Base-by-base conservation (phyloP, 441 rosid species). In the Gossypium schwendimanii region DNA sequence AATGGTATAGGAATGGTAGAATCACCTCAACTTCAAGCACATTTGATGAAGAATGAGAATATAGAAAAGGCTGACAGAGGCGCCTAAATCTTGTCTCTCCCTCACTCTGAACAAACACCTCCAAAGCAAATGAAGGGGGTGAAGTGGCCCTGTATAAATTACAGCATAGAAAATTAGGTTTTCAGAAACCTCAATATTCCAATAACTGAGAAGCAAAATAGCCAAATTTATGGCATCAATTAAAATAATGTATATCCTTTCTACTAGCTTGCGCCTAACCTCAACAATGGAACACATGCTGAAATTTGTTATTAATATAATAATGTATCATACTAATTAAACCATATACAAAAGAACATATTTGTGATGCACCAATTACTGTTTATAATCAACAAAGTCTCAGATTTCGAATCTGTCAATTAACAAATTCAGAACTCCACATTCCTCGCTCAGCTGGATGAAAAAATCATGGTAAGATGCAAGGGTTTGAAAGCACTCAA, bases 61-160 rank as follows among this genome's bases (percentile, higher is more conserved):
- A 95, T 57, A 95, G 85, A 79, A 95, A 93, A 20, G 99, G 97
- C 71, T 92, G 97, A 81, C 98, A 95, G 33, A 95, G 96, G 79
- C 99, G 96, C 84, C 96, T 89, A 79, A 95, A 95, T 77, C 92
- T 88, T 60, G 97, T 87, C 85, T 95, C 97, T 58, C 96, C 96
- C 82, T 88, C 97, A 53, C 97, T 88, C 73, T 89, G 91, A 73
- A 93, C 99, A 77, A 95, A 95, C 15, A 91, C 98, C 81, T 95
- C 99, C 87, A 95, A 80, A 74, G 99, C 99, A 87, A 95, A 95
- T 44, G 99, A 95, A 73, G 97, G 98, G 66, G 99, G 99, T 55
- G 88, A 91, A 65, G 99, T 95, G 12, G 97, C 99, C 88, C 99
- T 95, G 82, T 66, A 71, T 18, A 71, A 80, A 45, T 21, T 50